phyloP scores from a whole-genome alignment of 2,329 filamentous ascomycete genomes.

The Monilinia polystroma region DNA sequence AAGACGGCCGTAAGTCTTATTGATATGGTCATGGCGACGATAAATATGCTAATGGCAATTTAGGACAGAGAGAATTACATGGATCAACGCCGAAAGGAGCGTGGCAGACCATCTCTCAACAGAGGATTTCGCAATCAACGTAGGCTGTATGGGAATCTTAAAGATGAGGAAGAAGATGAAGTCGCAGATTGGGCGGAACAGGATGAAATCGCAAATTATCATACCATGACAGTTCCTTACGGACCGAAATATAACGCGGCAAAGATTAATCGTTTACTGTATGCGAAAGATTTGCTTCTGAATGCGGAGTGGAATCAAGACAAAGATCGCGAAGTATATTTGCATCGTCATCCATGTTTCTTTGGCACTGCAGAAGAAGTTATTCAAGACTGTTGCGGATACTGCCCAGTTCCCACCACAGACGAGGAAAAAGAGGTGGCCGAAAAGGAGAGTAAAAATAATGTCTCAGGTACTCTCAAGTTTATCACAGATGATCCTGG shows the following conservation, averaged over 20 bases:
- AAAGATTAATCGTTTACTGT: constrained; percentile 78
- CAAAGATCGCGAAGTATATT: constrained; percentile 70
- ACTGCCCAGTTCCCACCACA: constrained; percentile 67
- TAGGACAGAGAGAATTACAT: constrained; percentile 67
- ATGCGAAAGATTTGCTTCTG: constrained; percentile 75
- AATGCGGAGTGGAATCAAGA: constrained; percentile 85
- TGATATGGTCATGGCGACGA: neutral
- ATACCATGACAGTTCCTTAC: constrained; percentile 73
- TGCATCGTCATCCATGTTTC: constrained; percentile 84
- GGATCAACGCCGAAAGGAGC: constrained; percentile 66
- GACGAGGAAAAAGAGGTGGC: constrained; percentile 69
- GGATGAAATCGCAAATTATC: constrained; percentile 75
- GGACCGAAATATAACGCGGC: constrained; percentile 61
- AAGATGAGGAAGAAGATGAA: constrained; percentile 74
- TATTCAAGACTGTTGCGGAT: constrained; percentile 78
- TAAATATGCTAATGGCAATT: neutral
- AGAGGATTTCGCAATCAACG: constrained; percentile 44
- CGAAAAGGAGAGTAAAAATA: constrained; percentile 71
- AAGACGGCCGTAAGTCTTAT: constrained; percentile 47
- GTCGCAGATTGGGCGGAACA: constrained; percentile 75
- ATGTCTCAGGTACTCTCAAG: constrained; percentile 68
- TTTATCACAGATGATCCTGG: constrained; percentile 83
- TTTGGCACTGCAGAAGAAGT: constrained; percentile 75
- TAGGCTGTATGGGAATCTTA: constrained; percentile 67
- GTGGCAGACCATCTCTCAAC: constrained; percentile 62